These are phyloP conservation scores for Phellinidium pouzarii DNA, from an alignment of 1,284 basidiomycete genomes.

Conservation along the genomic window DNA sequence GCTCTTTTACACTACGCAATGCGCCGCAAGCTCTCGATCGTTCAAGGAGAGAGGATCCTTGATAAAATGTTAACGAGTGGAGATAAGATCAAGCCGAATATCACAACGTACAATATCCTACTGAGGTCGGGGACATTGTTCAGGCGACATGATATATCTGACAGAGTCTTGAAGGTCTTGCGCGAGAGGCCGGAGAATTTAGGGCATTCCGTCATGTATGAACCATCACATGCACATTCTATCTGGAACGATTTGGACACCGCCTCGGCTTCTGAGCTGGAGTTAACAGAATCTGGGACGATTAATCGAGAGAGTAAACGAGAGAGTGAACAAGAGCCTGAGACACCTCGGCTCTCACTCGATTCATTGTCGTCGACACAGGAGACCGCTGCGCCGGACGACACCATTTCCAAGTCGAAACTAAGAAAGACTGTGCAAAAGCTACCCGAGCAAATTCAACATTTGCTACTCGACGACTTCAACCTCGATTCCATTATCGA, in stretches of 20 bases:
- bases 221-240: neutral
- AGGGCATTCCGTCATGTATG: neutral
- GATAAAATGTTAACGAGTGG: constrained; percentile 46
- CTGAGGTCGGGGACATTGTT: constrained; percentile 49
- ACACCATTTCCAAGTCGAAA: neutral
- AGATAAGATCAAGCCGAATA: constrained; percentile 36
- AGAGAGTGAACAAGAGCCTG: too few relatives aligned
- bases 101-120: constrained; percentile 50
- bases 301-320: neutral
- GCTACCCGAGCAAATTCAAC: neutral
- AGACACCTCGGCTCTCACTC: too few relatives aligned
- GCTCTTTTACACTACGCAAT: constrained; percentile 60
- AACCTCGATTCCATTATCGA: neutral
- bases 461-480: constrained; percentile 5
- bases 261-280: neutral
- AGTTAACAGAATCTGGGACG: neutral
- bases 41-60: constrained; percentile 41
- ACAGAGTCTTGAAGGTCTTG: constrained; percentile 26
- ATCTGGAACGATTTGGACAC: neutral
- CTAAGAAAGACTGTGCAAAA: neutral
- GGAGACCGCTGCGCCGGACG: neutral
- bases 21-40: constrained; percentile 46
- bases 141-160: constrained; percentile 38
- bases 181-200: neutral
- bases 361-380: too few relatives aligned